A percentile compares a stretch with the other conserved stretches of the same genome.
Conservation (phyloP, 2,329 filamentous ascomycete genomes). For the Blastomyces gilchristii region DNA sequence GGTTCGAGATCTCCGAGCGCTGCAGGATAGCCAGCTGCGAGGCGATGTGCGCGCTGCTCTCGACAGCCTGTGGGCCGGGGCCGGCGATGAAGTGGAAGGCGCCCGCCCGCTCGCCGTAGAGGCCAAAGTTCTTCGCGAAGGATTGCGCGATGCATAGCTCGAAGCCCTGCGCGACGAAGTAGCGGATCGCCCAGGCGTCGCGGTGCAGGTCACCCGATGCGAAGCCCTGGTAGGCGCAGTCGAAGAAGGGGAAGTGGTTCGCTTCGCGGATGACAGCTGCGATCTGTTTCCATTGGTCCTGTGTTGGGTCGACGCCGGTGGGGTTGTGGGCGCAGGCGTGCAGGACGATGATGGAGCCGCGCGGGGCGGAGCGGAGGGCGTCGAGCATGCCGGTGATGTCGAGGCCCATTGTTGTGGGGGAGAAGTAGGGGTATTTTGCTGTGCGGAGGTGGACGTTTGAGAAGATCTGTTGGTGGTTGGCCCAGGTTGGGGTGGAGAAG, state of each 20-base stretch:
- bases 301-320: conserved; percentile 87
- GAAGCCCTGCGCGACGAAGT: conserved; percentile 91
- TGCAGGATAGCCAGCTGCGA: conserved; percentile 90
- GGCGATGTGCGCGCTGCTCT: conserved; percentile 55
- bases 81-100: conserved; percentile 89
- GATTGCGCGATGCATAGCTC: conserved; percentile 51
- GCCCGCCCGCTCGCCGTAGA: conserved; percentile 92
- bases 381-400: conserved; percentile 83
- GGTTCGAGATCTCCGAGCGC: conserved; percentile 94
- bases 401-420: conserved; percentile 74
- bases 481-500: conserved; percentile 93
- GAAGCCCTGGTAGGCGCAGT: conserved; percentile 95
- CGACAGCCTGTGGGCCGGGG: conserved; percentile 55
- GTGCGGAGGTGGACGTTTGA: conserved; percentile 71
- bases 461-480: conserved; percentile 98
- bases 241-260: conserved; percentile 95
- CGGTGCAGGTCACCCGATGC: conserved; percentile 77
- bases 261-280: conserved; percentile 64
- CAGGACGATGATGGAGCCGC: conserved; percentile 75
- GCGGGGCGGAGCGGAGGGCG: conserved; percentile 58
- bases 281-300: conserved; percentile 89
- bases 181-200: conserved; percentile 84
- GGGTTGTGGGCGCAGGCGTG: conserved; percentile 98
- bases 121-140: conserved; percentile 59
- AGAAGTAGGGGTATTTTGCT: conserved; percentile 88